A percentile compares a stretch with the other conserved stretches of the same genome.
These are phyloP conservation scores for Pichia ethanolica DNA, from an alignment of 805 yeast genomes.

Conservation along the genomic window DNA sequence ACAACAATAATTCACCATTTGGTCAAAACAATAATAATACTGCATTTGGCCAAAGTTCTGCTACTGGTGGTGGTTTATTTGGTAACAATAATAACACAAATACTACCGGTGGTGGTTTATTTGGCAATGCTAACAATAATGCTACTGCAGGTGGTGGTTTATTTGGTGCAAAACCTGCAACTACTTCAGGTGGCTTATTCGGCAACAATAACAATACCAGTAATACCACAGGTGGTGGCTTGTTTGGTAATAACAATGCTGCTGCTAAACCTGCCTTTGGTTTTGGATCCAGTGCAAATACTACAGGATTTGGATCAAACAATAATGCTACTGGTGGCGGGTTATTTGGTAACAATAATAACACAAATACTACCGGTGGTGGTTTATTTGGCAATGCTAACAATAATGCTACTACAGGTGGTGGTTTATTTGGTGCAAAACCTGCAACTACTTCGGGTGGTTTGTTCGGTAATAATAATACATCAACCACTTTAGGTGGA, in stretches of 20 bases:
- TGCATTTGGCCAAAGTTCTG: neutral
- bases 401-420: conserved; percentile 17
- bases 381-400: conserved; percentile 14
- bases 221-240: conserved; percentile 10
- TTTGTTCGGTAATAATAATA: too few relatives aligned
- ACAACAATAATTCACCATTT: conserved; percentile 13
- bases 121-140: conserved; percentile 20
- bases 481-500: too few relatives aligned
- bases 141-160: conserved; percentile 14
- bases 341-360: conserved; percentile 16
- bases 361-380: conserved; percentile 4
- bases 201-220: conserved; percentile 12
- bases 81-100: conserved; percentile 17
- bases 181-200: conserved; percentile 12
- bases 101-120: conserved; percentile 21
- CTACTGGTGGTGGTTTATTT: conserved; percentile 19
- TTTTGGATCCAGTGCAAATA: too few relatives aligned
- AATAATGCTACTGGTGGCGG: conserved; percentile 8
- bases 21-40: neutral
- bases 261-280: conserved; percentile 9
- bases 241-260: conserved; percentile 16
- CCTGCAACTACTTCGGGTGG: too few relatives aligned
- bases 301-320: neutral
- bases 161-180: conserved; percentile 16
- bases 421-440: conserved; percentile 24